phyloP scores from a whole-genome alignment of 495 filamentous ascomycete species.

The Cryomyces minteri region DNA sequence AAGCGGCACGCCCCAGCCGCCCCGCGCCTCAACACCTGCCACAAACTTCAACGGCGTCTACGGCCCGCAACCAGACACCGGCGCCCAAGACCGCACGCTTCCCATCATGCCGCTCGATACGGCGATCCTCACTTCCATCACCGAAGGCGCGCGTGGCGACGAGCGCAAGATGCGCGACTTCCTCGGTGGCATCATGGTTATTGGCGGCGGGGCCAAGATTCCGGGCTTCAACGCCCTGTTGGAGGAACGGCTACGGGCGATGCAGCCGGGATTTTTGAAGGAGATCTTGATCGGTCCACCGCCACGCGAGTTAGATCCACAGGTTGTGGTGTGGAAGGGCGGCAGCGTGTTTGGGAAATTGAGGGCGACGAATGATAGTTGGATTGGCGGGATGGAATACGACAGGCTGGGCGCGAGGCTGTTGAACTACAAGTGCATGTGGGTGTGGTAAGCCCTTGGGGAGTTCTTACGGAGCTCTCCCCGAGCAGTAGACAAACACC shows the following conservation, averaged over 20 bases:
- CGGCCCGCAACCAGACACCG: constrained; percentile 16
- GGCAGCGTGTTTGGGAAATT: constrained; percentile 95
- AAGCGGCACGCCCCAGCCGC: constrained; percentile 19
- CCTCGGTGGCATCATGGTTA: constrained; percentile 84
- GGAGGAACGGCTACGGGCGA: constrained; percentile 56
- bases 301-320: constrained; percentile 81
- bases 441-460: constrained; percentile 34
- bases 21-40: constrained; percentile 42
- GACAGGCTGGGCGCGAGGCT: constrained; percentile 66
- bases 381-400: constrained; percentile 79
- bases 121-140: constrained; percentile 74
- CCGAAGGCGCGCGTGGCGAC: constrained; percentile 69
- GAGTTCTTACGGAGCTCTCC: too few relatives aligned
- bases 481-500: neutral
- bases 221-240: constrained; percentile 56
- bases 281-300: constrained; percentile 78
- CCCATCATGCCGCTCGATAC: constrained; percentile 70
- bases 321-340: constrained; percentile 94
- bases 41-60: constrained; percentile 12
- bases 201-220: constrained; percentile 75
- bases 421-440: constrained; percentile 77
- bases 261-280: constrained; percentile 52
- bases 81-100: constrained; percentile 54
- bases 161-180: constrained; percentile 88
- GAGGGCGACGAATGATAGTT: constrained; percentile 70